These are phyloP conservation scores for Entomortierella beljakovae DNA, from an alignment of 192 early-diverging fungal species.

Conservation along the genomic window DNA sequence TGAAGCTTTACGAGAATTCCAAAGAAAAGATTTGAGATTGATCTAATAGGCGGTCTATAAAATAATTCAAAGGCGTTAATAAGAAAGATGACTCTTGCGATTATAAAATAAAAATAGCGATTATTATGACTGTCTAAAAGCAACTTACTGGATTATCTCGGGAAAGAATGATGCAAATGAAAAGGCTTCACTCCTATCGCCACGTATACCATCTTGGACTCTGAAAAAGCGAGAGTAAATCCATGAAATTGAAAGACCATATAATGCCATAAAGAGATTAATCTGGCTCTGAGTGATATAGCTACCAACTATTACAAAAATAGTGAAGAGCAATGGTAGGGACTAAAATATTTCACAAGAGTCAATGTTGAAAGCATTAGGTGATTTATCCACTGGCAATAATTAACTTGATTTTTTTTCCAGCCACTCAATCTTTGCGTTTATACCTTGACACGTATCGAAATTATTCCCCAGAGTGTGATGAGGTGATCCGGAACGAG, in stretches of 20 bases:
- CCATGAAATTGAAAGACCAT: conserved; percentile 82
- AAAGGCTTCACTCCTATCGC: conserved; percentile 94
- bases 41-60: conserved; percentile 70
- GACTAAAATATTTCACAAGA: conserved; percentile 35
- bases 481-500: conserved; percentile 89
- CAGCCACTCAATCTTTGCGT: too few species aligned
- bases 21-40: conserved; percentile 71
- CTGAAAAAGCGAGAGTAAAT: conserved; percentile 90
- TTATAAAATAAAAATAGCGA: background rate
- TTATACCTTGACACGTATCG: conserved; percentile 82
- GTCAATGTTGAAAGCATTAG: conserved; percentile 20
- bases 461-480: conserved; percentile 70
- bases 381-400: conserved; percentile 31
- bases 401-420: too few species aligned
- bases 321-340: conserved; percentile 59
- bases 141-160: conserved; percentile 76
- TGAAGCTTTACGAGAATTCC: conserved; percentile 65
- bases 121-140: background rate
- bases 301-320: conserved; percentile 56
- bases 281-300: conserved; percentile 62
- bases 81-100: background rate
- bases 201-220: conserved; percentile 78
- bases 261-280: conserved; percentile 76
- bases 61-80: background rate
- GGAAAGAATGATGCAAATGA: conserved; percentile 93